Percentiles rank a stretch among this genome's conserved stretches.
phyloP scores from a whole-genome alignment of 192 early-diverging fungal genomes.

The Coemansia furcata region DNA sequence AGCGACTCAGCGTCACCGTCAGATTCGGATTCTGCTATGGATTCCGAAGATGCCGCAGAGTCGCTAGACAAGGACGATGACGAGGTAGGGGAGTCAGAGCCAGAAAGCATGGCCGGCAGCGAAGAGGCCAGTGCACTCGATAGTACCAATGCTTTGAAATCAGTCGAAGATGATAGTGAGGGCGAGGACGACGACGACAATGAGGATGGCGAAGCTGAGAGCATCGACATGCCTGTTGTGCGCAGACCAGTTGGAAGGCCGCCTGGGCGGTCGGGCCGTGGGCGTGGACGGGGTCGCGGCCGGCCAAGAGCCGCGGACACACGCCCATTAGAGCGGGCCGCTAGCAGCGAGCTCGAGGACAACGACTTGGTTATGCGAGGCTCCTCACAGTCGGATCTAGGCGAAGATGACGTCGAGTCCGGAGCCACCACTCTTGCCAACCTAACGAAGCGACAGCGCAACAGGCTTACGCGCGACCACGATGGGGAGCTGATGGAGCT shows the following conservation, averaged over 20 bases:
- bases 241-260: background rate
- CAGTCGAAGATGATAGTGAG: background rate
- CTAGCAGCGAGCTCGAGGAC: slow-evolving; percentile 3
- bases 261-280: background rate
- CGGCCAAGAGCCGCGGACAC: slow-evolving; percentile 5
- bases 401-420: slow-evolving; percentile 7
- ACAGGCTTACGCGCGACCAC: slow-evolving; percentile 58
- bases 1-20: background rate
- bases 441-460: slow-evolving; percentile 70
- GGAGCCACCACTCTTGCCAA: slow-evolving; percentile 4
- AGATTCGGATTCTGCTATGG: slow-evolving; percentile 2
- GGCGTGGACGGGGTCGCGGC: slow-evolving; percentile 2
- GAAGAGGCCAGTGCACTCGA: background rate
- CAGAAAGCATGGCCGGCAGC: slow-evolving; percentile 7
- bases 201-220: slow-evolving; percentile 1
- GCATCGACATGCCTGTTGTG: background rate
- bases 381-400: slow-evolving; percentile 10
- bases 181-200: background rate
- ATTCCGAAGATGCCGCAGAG: background rate
- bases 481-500: slow-evolving; percentile 67
- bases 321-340: background rate
- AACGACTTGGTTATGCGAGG: background rate
- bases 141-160: background rate
- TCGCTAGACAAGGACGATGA: slow-evolving; percentile 2
- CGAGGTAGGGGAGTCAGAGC: background rate